Base-by-base conservation (phyloP, 352 stramenopile genomes). In the Blastocystis sp. region DNA sequence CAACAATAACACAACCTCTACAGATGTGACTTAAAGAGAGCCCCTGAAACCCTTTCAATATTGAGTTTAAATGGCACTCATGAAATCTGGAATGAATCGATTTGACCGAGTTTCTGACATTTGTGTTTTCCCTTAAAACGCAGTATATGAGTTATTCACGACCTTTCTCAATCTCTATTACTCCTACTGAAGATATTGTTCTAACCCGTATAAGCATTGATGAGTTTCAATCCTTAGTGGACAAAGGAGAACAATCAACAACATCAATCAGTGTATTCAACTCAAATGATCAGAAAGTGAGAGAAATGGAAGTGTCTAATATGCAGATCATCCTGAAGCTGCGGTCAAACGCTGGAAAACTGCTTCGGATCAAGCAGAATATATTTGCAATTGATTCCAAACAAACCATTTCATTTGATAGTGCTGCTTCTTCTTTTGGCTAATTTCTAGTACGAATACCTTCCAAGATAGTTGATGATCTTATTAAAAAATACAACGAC, bases 261-360 rank as follows among this genome's bases (percentile, higher is more conserved):
- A 66, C 48, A 17, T 69, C 4, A n/a, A 51, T 84, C 15, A 57
- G 53, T 5, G 73, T 84, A 9, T 5, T 69, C 42, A 84, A 84
- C 40, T 42, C 73, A 42, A 84, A 68, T 56, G 73, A 64, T 27
- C 44, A 84, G 44, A 84, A 60, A n/a, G 73, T 68, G 11, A 44
- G 4, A 19, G 5, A 35, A 30, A 24, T 35, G 7, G 30, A 5
- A 40, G 15, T 11, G 9, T 9, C 24, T 51, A 6, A 60, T 11
- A 9, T 48, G 13, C 59, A 84, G 73, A 66, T 84, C 19, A 64
- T 84, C 27, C 37, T 84, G 17, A 84, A 84, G 51, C 51, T 84
- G 22, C 42, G 73, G 22, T 66, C 42, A 15, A 84, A 84, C 51
- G 73, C 73, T 19, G 73, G 73, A 53, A 84, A 84, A 64, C 30